Evolutionary conservation across 352 stramenopile genomes (phyloP).

Genomic region (Salisapilia sapeloensis): DNA sequence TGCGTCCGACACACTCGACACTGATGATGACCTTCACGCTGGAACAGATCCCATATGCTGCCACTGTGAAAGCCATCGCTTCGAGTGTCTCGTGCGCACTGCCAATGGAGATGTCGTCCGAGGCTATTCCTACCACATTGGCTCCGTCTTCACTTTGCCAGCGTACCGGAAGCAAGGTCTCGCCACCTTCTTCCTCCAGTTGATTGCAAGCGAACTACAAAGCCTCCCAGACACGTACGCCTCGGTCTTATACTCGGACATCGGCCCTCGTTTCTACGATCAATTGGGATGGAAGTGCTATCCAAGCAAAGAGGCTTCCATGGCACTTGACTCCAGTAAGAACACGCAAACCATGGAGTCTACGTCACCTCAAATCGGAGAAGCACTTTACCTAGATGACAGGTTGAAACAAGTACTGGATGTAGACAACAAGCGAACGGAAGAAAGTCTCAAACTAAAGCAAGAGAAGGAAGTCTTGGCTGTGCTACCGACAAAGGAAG

Average conservation of each 20-base stretch:
- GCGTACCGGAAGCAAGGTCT: constrained; percentile 23
- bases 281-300: constrained; percentile 32
- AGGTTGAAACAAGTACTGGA: constrained; percentile 18
- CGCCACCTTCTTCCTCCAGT: constrained; percentile 20
- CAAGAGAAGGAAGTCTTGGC: constrained; percentile 23
- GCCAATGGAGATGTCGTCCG: constrained; percentile 12
- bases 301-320: constrained; percentile 17
- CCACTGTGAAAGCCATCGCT: constrained; percentile 43
- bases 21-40: constrained; percentile 5
- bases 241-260: constrained; percentile 49
- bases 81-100: constrained; percentile 20
- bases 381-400: constrained; percentile 15
- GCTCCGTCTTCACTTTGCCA: constrained; percentile 47
- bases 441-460: constrained; percentile 9
- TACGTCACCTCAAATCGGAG: too few relatives aligned
- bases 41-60: constrained; percentile 12
- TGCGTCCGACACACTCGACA: constrained; percentile 1
- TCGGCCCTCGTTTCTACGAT: constrained; percentile 47
- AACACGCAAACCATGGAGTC: too few relatives aligned
- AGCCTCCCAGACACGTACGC: constrained; percentile 10
- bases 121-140: constrained; percentile 39
- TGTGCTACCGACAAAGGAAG: constrained; percentile 23
- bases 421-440: constrained; percentile 14
- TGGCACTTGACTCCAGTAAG: too few relatives aligned
- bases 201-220: constrained; percentile 14